phyloP scores from a whole-genome alignment of 225 moss, liverwort and hornwort genomes.

The Bryum argenteum region DNA sequence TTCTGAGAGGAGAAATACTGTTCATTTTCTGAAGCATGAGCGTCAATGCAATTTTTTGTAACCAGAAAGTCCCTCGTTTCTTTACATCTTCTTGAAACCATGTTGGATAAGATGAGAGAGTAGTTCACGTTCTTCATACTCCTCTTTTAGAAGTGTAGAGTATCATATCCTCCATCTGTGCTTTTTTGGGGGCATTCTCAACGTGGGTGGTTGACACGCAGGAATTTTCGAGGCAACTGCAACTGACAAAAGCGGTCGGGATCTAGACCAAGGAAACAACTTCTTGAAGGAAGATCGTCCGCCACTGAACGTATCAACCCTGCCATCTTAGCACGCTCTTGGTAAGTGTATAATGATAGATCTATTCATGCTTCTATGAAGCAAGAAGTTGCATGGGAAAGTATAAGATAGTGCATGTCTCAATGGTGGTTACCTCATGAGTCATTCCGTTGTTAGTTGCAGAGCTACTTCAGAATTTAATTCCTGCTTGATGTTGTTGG shows the following conservation, averaged over 20 bases:
- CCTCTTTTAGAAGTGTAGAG: background rate
- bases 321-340: slow-evolving; percentile 62
- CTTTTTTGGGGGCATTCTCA: background rate
- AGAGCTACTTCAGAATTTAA: too few species aligned
- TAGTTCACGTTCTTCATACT: too few species aligned
- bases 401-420: too few species aligned
- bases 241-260: slow-evolving; percentile 62
- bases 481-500: slow-evolving; percentile 11
- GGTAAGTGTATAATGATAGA: slow-evolving; percentile 26
- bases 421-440: too few species aligned
- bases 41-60: too few species aligned
- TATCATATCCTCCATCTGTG: background rate
- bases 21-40: too few species aligned
- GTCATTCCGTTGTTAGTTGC: too few species aligned
- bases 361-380: background rate
- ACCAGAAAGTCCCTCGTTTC: too few species aligned
- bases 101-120: too few species aligned
- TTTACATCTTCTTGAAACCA: too few species aligned
- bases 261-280: slow-evolving; percentile 62
- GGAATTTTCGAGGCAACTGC: slow-evolving; percentile 87
- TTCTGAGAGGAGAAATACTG: too few species aligned
- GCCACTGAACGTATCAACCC: slow-evolving; percentile 56
- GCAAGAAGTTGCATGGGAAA: background rate
- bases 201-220: slow-evolving; percentile 25
- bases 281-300: slow-evolving; percentile 79